These are phyloP conservation scores for Fomitopsis pinicola DNA, from an alignment of 1,284 basidiomycete species.

Conservation along the genomic window DNA sequence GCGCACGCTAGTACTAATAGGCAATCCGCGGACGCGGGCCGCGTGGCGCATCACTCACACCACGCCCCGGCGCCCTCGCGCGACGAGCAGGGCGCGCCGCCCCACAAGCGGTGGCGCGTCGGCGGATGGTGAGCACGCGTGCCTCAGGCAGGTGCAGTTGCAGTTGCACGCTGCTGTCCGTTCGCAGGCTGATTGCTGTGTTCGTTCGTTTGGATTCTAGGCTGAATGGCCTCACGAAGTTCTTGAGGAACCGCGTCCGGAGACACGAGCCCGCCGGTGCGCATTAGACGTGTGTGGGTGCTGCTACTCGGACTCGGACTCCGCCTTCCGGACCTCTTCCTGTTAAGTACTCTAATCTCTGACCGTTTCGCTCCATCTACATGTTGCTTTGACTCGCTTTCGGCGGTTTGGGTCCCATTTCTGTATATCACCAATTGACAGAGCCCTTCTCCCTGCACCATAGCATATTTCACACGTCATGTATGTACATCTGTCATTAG, in stretches of 20 bases:
- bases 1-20: background rate
- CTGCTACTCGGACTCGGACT: too few relatives aligned
- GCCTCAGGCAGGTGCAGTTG: background rate
- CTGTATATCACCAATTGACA: background rate
- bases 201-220: background rate
- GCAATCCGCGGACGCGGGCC: background rate
- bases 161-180: background rate
- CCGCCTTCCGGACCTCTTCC: background rate
- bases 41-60: background rate
- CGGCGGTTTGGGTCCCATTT: background rate
- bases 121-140: slow-evolving; percentile 10
- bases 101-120: slow-evolving; percentile 1
- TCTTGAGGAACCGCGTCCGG: background rate
- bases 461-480: background rate
- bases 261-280: background rate
- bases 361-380: background rate
- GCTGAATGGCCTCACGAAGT: slow-evolving; percentile 1
- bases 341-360: background rate
- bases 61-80: background rate
- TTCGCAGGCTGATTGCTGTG: background rate
- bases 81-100: background rate
- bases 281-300: background rate
- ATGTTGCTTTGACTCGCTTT: background rate
- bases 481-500: background rate
- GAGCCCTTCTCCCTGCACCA: background rate